Evolutionary conservation across 345 rosid genomes (phyloP), one percentile per base, ranked within the genome.

Genomic region (Salix udensis): DNA sequence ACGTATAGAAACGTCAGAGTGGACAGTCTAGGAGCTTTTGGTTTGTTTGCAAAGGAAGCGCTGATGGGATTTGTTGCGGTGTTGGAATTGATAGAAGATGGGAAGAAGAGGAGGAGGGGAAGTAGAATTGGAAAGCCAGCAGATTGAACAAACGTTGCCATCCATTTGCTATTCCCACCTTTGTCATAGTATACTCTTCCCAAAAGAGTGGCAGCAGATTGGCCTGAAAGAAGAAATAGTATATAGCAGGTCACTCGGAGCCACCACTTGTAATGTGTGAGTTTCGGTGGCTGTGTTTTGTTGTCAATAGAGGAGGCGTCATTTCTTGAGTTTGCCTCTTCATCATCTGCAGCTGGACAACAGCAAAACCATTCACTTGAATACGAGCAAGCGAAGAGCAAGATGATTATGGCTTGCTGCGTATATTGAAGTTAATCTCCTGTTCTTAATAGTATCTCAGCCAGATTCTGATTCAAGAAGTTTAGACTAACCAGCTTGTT

Each of bases 81-180:
- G 34, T 58, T 12, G 46, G 70, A 64, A 24, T 78, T 72, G 36
- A 71, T 37, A 21, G 80, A 68, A 42, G 74, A 72, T 21, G 75
- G n/a, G 80, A 84, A 82, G 81, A 69, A 82, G 46, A 83, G 60
- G 21, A 87, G 71, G 53, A 86, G 72, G 11, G 88, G 89, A 40
- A 84, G 65, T 13, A 86, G 80, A 34, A 87, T 69, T 28, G 90
- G 90, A 81, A 89, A 89, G 74, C 89, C 91, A 1, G 87, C 88
- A 26, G 89, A 86, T 78, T 89, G 92, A 76, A 86, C 91, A 55
- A 86, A 79, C 4, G 92, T 88, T 62, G 91, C 86, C 86, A 89
- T 86, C 91, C 90, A 89, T 80, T 89, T 89, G 82, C 91, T 85
- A 16, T 87, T 84, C 4, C 92, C 92, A n/a, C 89, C 91, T 76